Evolutionary conservation across 179 eudicot genomes (phyloP).

Genomic region (Patellifolia procumbens): DNA sequence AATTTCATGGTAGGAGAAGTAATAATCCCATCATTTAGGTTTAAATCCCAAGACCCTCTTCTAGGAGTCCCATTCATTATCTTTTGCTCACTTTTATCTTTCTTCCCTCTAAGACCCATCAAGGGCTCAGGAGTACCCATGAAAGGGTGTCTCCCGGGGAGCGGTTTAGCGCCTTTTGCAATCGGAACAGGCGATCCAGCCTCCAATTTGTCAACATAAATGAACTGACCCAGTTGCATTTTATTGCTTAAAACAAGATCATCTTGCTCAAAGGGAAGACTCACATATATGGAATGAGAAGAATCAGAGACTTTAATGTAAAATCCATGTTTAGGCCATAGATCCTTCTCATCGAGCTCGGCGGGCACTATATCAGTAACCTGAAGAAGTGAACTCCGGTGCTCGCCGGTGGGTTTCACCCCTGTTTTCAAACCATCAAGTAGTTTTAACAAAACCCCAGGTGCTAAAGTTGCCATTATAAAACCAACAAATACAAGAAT

Average conservation of each 20-base stretch:
- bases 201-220: constrained; percentile 74
- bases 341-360: constrained; percentile 80
- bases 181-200: constrained; percentile 88
- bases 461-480: constrained; percentile 66
- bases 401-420: constrained; percentile 69
- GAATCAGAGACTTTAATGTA: constrained; percentile 86
- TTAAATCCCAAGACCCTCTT: constrained; percentile 84
- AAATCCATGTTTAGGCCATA: constrained; percentile 83
- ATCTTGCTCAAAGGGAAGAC: constrained; percentile 80
- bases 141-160: constrained; percentile 88
- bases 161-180: constrained; percentile 67
- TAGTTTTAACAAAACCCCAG: constrained; percentile 69
- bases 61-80: constrained; percentile 40
- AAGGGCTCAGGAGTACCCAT: constrained; percentile 85
- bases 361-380: constrained; percentile 93
- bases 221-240: constrained; percentile 86
- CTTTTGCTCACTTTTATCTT: constrained; percentile 43
- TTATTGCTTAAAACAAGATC: constrained; percentile 87
- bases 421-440: constrained; percentile 69
- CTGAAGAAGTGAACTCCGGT: constrained; percentile 74
- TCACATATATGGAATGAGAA: constrained; percentile 82
- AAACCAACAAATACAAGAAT: background rate
- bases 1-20: constrained; percentile 40
- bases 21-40: constrained; percentile 20
- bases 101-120: constrained; percentile 61